Percentiles rank a stretch among this genome's conserved stretches.
phyloP scores from a whole-genome alignment of 2,329 filamentous ascomycete genomes.

The Trichoderma aggressivum region DNA sequence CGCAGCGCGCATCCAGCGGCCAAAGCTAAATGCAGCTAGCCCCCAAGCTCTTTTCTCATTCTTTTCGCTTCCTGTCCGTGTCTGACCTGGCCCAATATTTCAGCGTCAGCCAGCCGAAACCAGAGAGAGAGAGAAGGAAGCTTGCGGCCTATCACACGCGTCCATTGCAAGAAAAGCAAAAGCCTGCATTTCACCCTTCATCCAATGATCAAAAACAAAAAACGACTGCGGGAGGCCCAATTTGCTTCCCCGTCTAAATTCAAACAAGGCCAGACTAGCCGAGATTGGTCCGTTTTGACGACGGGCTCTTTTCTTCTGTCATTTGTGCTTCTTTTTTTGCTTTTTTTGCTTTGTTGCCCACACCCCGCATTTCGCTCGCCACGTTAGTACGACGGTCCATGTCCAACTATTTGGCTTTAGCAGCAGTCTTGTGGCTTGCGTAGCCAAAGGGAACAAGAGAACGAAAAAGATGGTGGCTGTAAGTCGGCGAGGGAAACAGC shows the following conservation, averaged over 20 bases:
- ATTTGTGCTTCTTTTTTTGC: not conserved
- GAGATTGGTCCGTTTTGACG: not conserved
- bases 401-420: conserved; percentile 7
- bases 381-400: not conserved
- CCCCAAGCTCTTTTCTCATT: not conserved
- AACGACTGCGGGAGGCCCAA: not conserved
- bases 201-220: not conserved
- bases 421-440: conserved; percentile 5
- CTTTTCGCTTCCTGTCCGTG: not conserved
- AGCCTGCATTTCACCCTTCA: not conserved
- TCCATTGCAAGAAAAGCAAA: not conserved
- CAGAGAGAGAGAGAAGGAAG: not conserved
- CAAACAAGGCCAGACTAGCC: not conserved
- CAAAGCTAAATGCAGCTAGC: conserved; percentile 5
- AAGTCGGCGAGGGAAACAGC: not conserved
- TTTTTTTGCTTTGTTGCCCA: not conserved
- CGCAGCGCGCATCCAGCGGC: conserved; percentile 5
- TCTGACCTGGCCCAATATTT: not conserved
- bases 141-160: not conserved
- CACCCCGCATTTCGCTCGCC: conserved; percentile 6
- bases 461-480: not conserved
- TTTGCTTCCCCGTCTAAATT: not conserved
- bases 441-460: not conserved
- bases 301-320: not conserved
- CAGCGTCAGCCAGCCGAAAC: not conserved